Percentiles rank a stretch among this genome's conserved stretches.
Evolutionary conservation across 1,139 yeast genomes (phyloP).

Genomic region (Yamadazyma sp.): DNA sequence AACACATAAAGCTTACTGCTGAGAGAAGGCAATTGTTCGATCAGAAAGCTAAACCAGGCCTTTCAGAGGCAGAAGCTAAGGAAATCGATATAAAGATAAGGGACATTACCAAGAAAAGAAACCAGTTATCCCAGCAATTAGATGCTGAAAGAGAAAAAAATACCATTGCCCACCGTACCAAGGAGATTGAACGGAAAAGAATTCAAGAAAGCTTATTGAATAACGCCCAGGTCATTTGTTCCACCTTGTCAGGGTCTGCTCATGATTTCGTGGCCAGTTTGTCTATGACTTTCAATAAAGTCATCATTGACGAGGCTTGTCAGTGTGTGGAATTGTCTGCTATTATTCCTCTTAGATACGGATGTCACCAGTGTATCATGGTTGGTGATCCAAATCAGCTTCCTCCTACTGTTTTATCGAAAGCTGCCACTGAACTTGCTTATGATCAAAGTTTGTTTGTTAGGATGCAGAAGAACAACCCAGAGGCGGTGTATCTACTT

Average conservation of each 20-base stretch:
- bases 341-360: conserved; percentile 88
- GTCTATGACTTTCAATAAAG: conserved; percentile 84
- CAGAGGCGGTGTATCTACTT: conserved; percentile 65
- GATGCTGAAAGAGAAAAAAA: conserved; percentile 79
- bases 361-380: conserved; percentile 89
- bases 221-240: conserved; percentile 85
- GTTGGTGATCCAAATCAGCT: conserved; percentile 99
- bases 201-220: conserved; percentile 70
- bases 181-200: conserved; percentile 76
- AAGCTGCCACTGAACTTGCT: conserved; percentile 72
- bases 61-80: conserved; percentile 40
- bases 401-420: conserved; percentile 97
- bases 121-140: conserved; percentile 67
- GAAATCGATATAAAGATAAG: conserved; percentile 51
- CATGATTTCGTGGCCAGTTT: conserved; percentile 79
- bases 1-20: conserved; percentile 51
- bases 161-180: conserved; percentile 65
- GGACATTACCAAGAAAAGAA: conserved; percentile 57
- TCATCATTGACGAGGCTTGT: conserved; percentile 96
- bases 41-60: conserved; percentile 30
- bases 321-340: conserved; percentile 95
- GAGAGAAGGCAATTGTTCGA: conserved; percentile 52
- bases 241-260: conserved; percentile 94
- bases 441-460: conserved; percentile 95
- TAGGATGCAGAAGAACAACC: conserved; percentile 76